Conservation (phyloP, 2,329 filamentous ascomycete species). For the Microsporum audouinii region DNA sequence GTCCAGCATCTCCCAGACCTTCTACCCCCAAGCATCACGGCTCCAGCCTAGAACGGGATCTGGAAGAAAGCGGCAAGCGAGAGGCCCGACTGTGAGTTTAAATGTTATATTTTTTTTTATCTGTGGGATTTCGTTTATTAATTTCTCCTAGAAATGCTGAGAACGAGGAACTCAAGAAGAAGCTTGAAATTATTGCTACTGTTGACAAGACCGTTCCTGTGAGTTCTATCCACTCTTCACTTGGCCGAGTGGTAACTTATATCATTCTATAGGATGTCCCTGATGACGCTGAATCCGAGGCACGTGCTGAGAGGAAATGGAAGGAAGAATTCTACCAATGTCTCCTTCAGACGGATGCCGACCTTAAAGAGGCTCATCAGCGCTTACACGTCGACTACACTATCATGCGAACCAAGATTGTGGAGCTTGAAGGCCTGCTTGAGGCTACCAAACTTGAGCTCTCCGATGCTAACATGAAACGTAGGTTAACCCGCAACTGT, state of each 20-base stretch:
- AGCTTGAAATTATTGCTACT: slow-evolving; percentile 26
- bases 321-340: slow-evolving; percentile 2
- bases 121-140: slow-evolving; percentile 12
- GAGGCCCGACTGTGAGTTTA: slow-evolving; percentile 30
- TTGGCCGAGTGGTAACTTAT: not conserved
- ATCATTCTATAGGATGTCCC: not conserved
- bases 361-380: slow-evolving; percentile 25
- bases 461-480: slow-evolving; percentile 26
- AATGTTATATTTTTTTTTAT: not conserved
- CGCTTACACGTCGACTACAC: slow-evolving; percentile 33
- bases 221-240: not conserved
- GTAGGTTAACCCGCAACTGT: slow-evolving; percentile 19
- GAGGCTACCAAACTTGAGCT: slow-evolving; percentile 28
- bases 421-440: slow-evolving; percentile 28
- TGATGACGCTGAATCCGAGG: not conserved
- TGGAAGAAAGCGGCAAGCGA: slow-evolving; percentile 30
- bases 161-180: slow-evolving; percentile 26
- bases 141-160: slow-evolving; percentile 28
- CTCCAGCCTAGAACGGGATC: slow-evolving; percentile 30
- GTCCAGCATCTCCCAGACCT: slow-evolving; percentile 28
- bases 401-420: slow-evolving; percentile 26
- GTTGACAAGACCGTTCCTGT: not conserved
- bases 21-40: slow-evolving; percentile 31
- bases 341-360: slow-evolving; percentile 17
- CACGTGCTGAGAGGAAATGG: not conserved